Base-by-base conservation (phyloP, 345 rosid species). In the Firmiana major region DNA sequence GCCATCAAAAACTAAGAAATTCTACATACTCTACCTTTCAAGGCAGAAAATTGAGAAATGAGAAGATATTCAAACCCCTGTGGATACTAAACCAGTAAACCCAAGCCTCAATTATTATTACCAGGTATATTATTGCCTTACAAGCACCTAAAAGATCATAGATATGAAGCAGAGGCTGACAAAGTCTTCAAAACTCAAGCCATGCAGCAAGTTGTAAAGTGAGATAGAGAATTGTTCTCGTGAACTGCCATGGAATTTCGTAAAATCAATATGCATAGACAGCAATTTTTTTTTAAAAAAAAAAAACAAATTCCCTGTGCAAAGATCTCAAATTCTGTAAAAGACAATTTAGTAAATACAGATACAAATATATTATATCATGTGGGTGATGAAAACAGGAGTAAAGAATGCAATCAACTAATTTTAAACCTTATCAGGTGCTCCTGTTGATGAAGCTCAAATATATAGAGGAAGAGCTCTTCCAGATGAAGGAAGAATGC, bases 401-500 rank as follows among this genome's bases (percentile, higher is more conserved):
- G 24, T 36, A 45, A 75, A 28, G 63, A 51, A n/a, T n/a, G 63
- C 42, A 51, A 51, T 10, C 22, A 59, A 73, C 40, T 71, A 51
- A 73, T 22, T 74, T 70, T 74, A 60, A 75, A 76, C 80, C 83
- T 72, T 83, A 67, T 66, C 79, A 66, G 67, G 75, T 58, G 46
- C 60, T 78, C 77, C 57, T 58, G 58, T 74, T 71, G 77, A 42
- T 3, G 59, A 83, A 81, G 73, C 83, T 80, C 67, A 62, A 64
- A 36, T 76, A 62, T 59, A 73, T 42, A 26, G 77, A 80, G 75
- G 59, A 75, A 79, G 55, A 71, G 63, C 55, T 71, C 84, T 71
- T 68, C 81, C 86, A 10, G 42, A 65, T 34, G 73, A 78, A 75
- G 81, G 81, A 80, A 80, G 84, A 78, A 73, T 58, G 48, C 59